These are phyloP conservation scores for Collariella sp. DNA, from an alignment of 495 filamentous ascomycete species.

Conservation along the genomic window DNA sequence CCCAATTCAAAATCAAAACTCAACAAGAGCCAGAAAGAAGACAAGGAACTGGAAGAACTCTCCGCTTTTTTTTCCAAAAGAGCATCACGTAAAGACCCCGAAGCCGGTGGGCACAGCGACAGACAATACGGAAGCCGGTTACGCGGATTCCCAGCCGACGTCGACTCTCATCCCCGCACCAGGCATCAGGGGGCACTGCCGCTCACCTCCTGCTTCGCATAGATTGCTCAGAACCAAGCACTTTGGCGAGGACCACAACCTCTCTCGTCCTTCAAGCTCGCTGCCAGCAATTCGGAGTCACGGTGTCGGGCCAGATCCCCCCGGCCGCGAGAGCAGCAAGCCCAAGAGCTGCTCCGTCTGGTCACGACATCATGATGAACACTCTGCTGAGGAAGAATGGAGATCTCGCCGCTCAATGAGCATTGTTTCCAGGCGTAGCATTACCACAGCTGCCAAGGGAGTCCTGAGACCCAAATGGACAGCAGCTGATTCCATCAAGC, in stretches of 20 bases:
- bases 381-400: background rate
- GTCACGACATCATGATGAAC: slow-evolving; percentile 19
- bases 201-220: background rate
- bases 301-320: background rate
- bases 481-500: no score
- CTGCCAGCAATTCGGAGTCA: background rate
- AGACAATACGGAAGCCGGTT: background rate
- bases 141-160: background rate
- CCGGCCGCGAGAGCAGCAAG: background rate
- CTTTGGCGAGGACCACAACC: background rate
- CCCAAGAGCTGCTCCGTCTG: slow-evolving; percentile 26
- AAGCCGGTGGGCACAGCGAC: background rate
- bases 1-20: background rate
- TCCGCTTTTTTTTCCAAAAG: slow-evolving; percentile 34
- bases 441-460: background rate
- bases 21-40: slow-evolving; percentile 27
- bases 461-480: no score
- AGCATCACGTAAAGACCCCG: background rate
- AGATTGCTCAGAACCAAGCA: background rate
- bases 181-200: background rate
- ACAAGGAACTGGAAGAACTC: slow-evolving; percentile 31
- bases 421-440: background rate
- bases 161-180: background rate
- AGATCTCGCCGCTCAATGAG: background rate
- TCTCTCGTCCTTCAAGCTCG: background rate